A percentile compares a stretch with the other conserved stretches of the same genome.
Evolutionary conservation across 2,329 filamentous ascomycete genomes (phyloP).

Genomic region (Aureobasidium sp.): DNA sequence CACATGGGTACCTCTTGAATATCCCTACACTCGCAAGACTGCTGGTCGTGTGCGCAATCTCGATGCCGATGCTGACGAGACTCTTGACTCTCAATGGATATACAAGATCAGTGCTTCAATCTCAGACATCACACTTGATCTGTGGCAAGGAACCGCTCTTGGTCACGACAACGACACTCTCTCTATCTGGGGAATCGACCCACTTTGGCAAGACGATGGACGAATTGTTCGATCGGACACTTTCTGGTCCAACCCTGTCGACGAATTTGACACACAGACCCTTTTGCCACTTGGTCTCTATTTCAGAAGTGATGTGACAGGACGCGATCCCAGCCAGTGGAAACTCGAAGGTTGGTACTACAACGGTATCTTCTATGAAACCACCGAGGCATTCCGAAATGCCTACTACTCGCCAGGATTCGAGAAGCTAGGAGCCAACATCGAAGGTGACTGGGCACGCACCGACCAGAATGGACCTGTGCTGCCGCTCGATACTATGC

Average conservation of each 20-base stretch:
- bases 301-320: slow-evolving; percentile 39
- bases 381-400: slow-evolving; percentile 35
- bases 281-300: slow-evolving; percentile 39
- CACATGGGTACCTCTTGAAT: slow-evolving; percentile 33
- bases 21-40: slow-evolving; percentile 33
- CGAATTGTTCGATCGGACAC: slow-evolving; percentile 39
- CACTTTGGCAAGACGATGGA: slow-evolving; percentile 35
- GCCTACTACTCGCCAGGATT: slow-evolving; percentile 38
- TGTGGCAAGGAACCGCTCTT: slow-evolving; percentile 34
- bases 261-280: slow-evolving; percentile 35
- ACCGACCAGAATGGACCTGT: slow-evolving; percentile 34
- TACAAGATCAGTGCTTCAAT: slow-evolving; percentile 27
- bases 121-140: slow-evolving; percentile 34
- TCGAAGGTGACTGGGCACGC: slow-evolving; percentile 40
- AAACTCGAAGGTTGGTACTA: slow-evolving; percentile 45
- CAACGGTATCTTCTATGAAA: slow-evolving; percentile 44
- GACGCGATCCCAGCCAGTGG: slow-evolving; percentile 45
- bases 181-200: slow-evolving; percentile 33
- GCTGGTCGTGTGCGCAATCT: slow-evolving; percentile 34
- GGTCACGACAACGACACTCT: slow-evolving; percentile 36
- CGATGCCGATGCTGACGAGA: slow-evolving; percentile 27
- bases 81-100: slow-evolving; percentile 27
- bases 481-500: slow-evolving; percentile 42
- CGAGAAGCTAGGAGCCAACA: slow-evolving; percentile 38
- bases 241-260: slow-evolving; percentile 34